phyloP scores from a whole-genome alignment of 208 protist species.

The Naegleria gruberi region DNA sequence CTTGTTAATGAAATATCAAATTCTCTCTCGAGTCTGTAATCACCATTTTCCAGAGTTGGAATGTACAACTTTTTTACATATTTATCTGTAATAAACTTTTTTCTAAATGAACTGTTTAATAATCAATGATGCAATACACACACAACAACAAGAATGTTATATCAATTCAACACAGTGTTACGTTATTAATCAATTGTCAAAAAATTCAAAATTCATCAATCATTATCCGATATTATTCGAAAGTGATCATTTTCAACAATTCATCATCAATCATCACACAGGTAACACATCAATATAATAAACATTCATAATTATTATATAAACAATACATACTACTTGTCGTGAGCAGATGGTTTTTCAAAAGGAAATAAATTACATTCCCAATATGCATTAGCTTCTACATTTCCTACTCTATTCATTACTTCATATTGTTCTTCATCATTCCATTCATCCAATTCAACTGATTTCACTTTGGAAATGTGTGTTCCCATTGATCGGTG shows the following conservation, averaged over 20 bases:
- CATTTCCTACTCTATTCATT: neutral
- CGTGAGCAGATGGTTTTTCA: slow-evolving; percentile 5
- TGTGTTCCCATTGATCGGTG: slow-evolving; percentile 81
- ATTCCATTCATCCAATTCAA: slow-evolving; percentile 63
- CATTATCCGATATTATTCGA: too few relatives aligned
- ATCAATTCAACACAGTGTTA: too few relatives aligned
- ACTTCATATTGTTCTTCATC: neutral
- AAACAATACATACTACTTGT: neutral
- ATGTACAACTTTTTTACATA: slow-evolving; percentile 24
- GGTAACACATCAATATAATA: too few relatives aligned
- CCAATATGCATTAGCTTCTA: slow-evolving; percentile 14
- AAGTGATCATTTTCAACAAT: too few relatives aligned
- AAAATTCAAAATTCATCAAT: too few relatives aligned
- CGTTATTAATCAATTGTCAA: too few relatives aligned
- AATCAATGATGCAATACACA: too few relatives aligned
- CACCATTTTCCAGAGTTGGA: neutral
- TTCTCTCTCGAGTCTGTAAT: slow-evolving; percentile 1
- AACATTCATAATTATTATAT: neutral
- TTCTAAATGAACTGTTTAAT: neutral
- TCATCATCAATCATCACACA: too few relatives aligned
- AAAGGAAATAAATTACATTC: slow-evolving; percentile 13
- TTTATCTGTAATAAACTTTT: slow-evolving; percentile 24
- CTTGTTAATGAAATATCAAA: neutral
- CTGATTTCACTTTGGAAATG: slow-evolving; percentile 79
- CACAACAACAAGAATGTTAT: too few relatives aligned